phyloP scores from a whole-genome alignment of 257 asterid species.

The Eustoma russellianum region DNA sequence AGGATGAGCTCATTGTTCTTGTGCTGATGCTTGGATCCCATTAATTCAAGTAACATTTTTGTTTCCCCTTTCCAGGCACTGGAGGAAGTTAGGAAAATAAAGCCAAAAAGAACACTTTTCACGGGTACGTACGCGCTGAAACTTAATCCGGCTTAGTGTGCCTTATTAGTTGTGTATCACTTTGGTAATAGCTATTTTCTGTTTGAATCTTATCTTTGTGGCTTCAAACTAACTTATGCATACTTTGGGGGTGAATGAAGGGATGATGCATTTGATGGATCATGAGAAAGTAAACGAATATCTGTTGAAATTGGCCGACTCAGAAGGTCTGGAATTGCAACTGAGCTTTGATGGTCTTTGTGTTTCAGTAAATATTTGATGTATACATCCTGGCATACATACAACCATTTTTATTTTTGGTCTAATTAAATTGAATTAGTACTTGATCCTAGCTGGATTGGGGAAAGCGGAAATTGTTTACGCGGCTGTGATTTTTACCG shows the following conservation, averaged over 20 bases:
- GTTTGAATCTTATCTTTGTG: too few relatives aligned
- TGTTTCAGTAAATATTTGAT: constrained; percentile 48
- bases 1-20: constrained; percentile 33
- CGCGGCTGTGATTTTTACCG: too few relatives aligned
- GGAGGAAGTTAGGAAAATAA: constrained; percentile 83
- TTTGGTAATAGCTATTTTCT: too few relatives aligned
- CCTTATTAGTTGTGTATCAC: too few relatives aligned
- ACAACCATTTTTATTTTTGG: too few relatives aligned
- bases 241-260: constrained; percentile 21
- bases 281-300: constrained; percentile 61
- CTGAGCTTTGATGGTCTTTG: constrained; percentile 94
- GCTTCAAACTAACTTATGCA: not conserved
- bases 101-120: constrained; percentile 82
- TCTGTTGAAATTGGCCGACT: constrained; percentile 55
- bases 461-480: too few relatives aligned
- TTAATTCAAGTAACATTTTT: not conserved
- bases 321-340: constrained; percentile 71
- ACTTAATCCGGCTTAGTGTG: too few relatives aligned
- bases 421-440: too few relatives aligned
- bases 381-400: too few relatives aligned
- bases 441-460: too few relatives aligned
- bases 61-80: constrained; percentile 44
- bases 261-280: constrained; percentile 99
- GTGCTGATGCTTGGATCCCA: not conserved
- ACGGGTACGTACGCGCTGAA: constrained; percentile 39